Base-by-base conservation (phyloP, 257 asterid genomes). In the Paulownia fortunei region DNA sequence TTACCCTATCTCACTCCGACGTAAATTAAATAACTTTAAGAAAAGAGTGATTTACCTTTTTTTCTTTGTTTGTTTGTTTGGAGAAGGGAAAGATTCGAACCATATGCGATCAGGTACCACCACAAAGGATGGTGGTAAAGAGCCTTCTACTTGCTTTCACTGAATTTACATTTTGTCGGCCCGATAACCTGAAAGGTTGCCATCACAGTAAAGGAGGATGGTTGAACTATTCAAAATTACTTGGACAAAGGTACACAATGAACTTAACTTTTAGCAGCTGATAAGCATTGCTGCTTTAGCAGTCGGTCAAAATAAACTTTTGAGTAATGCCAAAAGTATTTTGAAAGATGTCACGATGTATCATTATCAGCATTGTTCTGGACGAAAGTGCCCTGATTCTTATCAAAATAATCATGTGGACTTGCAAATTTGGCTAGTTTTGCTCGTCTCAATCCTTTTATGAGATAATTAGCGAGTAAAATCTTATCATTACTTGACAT, bases 171-270 rank as follows among this genome's bases (percentile, higher is more conserved):
- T 13, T 27, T 39, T 62, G 60, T 75, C 65, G 12, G 52, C 44
- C 9, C 1, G 86, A 81, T 76, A 83, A 76, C 79, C 71, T 34
- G 42, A 64, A 76, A 78, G 37, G 87, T 88, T 79, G 83, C 73
- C 52, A 42, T 91, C 97, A 71, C 18, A 63, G 84, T 74, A 84
- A 80, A 79, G 84, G 44, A 8, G 75, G 36, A 32, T 79, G 32
- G 66, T 23, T 83, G 63, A 71, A 89, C 72, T 34, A 85, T 86
- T 89, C 97, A 88, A 76, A 80, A 89, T n/a, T 80, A 87, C 73
- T 49, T 84, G 80, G 86, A 71, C 72, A 52, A 59, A 83, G 67
- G 58, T 59, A 75, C 87, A 77, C 79, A 62, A 70, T 23, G 47
- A 74, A 41, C 64, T 41, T 47, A 26, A 72, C 65, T 71, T 59